These are phyloP conservation scores for Murraya paniculata DNA, from an alignment of 345 rosid species.

Conservation along the genomic window DNA sequence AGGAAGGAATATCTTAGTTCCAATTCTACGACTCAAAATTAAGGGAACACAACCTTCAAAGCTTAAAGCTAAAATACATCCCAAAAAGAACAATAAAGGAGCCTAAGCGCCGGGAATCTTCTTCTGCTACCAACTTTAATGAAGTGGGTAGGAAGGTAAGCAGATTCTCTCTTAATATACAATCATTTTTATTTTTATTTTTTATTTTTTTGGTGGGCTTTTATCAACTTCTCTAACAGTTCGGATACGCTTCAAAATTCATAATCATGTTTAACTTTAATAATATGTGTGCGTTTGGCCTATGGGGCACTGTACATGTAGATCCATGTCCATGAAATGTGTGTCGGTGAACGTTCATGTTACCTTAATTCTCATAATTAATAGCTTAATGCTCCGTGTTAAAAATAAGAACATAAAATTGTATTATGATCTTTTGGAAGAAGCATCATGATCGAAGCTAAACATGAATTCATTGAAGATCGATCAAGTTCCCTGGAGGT, in stretches of 20 bases:
- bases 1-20: conserved; percentile 83
- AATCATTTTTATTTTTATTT: background rate
- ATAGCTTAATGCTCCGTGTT: background rate
- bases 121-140: conserved; percentile 63
- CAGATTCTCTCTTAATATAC: conserved; percentile 42
- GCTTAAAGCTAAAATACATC: conserved; percentile 41
- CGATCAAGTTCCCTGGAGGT: background rate
- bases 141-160: conserved; percentile 77
- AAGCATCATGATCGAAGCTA: background rate
- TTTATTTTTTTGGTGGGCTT: background rate
- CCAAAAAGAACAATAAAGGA: conserved; percentile 45
- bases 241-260: conserved; percentile 13
- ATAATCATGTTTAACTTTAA: background rate
- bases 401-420: background rate
- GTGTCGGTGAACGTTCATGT: background rate
- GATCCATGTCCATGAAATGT: background rate
- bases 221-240: background rate
- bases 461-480: background rate
- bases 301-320: background rate
- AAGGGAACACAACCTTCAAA: conserved; percentile 54
- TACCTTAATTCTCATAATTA: background rate
- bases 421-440: too few relatives aligned
- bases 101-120: conserved; percentile 48
- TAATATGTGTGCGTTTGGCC: background rate
- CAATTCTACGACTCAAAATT: conserved; percentile 77